phyloP scores from a whole-genome alignment of 108 stramenopile species.

The Skeletonema grethae region DNA sequence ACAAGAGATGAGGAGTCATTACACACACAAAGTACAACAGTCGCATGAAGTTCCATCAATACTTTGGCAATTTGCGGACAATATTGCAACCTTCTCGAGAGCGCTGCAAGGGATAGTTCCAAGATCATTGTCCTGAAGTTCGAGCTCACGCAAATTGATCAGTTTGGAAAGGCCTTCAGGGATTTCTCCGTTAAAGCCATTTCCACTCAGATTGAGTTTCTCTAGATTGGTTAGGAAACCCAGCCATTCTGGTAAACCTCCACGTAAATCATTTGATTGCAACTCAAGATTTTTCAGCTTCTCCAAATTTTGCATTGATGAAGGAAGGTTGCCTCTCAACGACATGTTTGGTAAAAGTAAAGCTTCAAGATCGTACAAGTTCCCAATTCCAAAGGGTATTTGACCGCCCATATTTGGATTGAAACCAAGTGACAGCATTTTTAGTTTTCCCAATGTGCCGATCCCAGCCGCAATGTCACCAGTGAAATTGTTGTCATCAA shows the following conservation, averaged over 20 bases:
- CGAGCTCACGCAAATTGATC: constrained; percentile 12
- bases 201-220: constrained; percentile 20
- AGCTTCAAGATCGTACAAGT: constrained; percentile 20
- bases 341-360: constrained; percentile 5
- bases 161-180: constrained; percentile 22
- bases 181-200: constrained; percentile 21
- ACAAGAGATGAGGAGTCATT: neutral
- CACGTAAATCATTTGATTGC: neutral
- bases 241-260: neutral
- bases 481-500: constrained; percentile 39
- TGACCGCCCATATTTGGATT: constrained; percentile 24
- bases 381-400: constrained; percentile 26
- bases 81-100: neutral
- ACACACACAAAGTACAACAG: constrained; percentile 1
- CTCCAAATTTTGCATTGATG: neutral
- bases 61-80: neutral
- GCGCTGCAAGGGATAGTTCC: neutral
- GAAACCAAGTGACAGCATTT: constrained; percentile 26
- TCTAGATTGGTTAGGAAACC: neutral
- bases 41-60: neutral
- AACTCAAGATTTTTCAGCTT: neutral
- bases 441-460: constrained; percentile 31
- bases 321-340: neutral
- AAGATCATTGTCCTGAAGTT: constrained; percentile 20
- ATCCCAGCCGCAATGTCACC: constrained; percentile 41